A percentile compares a stretch with the other conserved stretches of the same genome.
Conservation (phyloP, 2,329 filamentous ascomycete species). For the Alternaria viburni region DNA sequence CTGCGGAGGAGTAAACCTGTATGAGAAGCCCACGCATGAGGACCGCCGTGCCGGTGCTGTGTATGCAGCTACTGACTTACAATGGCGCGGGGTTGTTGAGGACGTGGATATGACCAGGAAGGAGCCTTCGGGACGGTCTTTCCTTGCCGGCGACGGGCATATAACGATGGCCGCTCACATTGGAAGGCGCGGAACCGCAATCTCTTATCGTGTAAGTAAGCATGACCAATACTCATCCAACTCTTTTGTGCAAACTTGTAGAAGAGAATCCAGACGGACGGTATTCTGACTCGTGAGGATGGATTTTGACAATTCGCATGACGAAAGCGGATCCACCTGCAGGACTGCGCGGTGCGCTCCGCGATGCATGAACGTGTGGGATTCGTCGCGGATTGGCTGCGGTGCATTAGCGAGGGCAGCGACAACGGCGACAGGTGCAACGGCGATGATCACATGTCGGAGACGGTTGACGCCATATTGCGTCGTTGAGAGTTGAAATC, state of each 20-base stretch:
- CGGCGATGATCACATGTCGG: constrained; percentile 7
- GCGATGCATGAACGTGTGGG: constrained; percentile 15
- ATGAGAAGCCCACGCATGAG: neutral
- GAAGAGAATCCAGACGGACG: neutral
- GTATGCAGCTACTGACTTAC: neutral
- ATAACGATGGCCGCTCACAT: neutral
- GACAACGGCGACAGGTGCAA: constrained; percentile 5
- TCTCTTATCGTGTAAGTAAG: neutral
- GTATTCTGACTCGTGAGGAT: neutral
- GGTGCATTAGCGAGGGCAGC: constrained; percentile 19
- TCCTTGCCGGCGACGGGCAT: neutral
- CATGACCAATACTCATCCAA: neutral
- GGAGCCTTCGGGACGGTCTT: neutral
- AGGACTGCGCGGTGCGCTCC: constrained; percentile 8
- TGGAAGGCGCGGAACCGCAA: neutral
- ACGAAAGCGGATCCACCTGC: constrained; percentile 1
- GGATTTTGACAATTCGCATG: neutral
- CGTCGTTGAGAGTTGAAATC: neutral
- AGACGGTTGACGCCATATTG: constrained; percentile 17
- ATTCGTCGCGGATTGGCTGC: neutral
- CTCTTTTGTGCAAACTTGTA: neutral
- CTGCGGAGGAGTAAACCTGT: neutral
- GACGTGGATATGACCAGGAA: neutral
- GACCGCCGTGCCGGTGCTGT: neutral
- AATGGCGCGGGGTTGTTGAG: neutral